phyloP scores from a whole-genome alignment of 2,329 filamentous ascomycete species.

The Myriosclerotinia duriaeana region DNA sequence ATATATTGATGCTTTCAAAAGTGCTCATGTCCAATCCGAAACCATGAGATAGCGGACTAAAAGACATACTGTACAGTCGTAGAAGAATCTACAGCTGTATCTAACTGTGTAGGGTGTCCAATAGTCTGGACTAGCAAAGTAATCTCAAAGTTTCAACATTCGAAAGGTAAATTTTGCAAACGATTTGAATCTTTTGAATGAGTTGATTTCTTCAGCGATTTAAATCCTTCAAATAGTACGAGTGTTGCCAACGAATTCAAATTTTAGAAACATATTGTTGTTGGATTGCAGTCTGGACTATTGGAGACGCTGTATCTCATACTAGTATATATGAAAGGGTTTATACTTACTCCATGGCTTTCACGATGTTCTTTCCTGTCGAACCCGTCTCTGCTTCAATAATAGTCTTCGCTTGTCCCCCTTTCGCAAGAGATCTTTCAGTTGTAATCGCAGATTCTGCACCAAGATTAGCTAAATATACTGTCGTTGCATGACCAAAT shows the following conservation, averaged over 20 bases:
- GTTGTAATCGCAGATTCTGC: slow-evolving; percentile 46
- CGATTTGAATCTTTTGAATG: too few species aligned
- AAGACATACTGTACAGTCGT: background rate
- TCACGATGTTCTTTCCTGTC: slow-evolving; percentile 29
- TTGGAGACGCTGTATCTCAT: background rate
- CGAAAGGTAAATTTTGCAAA: too few species aligned
- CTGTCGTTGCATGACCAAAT: slow-evolving; percentile 45
- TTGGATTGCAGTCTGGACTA: background rate
- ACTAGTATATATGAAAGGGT: slow-evolving; percentile 18
- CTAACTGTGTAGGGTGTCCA: background rate
- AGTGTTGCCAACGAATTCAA: too few species aligned
- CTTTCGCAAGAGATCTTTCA: slow-evolving; percentile 42
- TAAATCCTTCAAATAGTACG: too few species aligned
- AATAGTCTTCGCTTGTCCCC: slow-evolving; percentile 42
- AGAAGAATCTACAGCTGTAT: background rate
- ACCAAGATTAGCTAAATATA: slow-evolving; percentile 45
- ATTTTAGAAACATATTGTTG: too few species aligned
- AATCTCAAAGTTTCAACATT: too few species aligned
- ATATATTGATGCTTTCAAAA: slow-evolving; percentile 31
- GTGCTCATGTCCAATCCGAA: slow-evolving; percentile 34
- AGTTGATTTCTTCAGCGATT: too few species aligned
- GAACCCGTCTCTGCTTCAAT: slow-evolving; percentile 40
- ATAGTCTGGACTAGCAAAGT: too few species aligned
- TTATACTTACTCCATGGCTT: slow-evolving; percentile 23
- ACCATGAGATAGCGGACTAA: background rate